Percentiles rank a stretch among this genome's conserved stretches.
These are phyloP conservation scores for Conticribra guillardii DNA, from an alignment of 108 stramenopile genomes.

Conservation along the genomic window DNA sequence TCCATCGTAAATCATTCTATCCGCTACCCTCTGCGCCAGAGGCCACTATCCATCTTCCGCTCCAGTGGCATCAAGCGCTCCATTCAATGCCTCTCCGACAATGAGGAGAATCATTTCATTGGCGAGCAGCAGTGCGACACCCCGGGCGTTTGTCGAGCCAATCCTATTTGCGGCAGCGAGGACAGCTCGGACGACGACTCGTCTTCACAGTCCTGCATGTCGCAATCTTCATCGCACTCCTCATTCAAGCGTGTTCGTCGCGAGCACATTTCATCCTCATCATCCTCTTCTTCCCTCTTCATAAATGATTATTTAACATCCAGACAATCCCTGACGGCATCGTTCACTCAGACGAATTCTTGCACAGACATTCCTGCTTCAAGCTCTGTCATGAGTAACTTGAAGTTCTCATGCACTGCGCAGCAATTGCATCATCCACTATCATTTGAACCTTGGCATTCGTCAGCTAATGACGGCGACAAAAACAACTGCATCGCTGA, in stretches of 20 bases:
- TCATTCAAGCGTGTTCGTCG: conserved; percentile 33
- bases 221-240: not conserved
- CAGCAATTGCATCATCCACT: no score
- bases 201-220: conserved; percentile 3
- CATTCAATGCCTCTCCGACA: not conserved
- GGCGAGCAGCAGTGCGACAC: not conserved
- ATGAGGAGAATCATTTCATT: not conserved
- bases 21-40: not conserved
- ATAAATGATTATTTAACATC: not conserved
- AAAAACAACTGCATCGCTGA: no score
- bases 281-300: not conserved
- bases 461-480: no score
- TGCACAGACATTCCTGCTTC: no score
- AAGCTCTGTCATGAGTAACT: no score
- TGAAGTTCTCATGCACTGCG: no score
- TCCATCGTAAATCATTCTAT: conserved; percentile 1
- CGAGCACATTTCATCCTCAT: conserved; percentile 1
- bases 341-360: no score
- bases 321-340: conserved; percentile 14
- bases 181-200: conserved; percentile 7
- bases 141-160: conserved; percentile 25
- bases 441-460: no score
- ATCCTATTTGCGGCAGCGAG: conserved; percentile 27
- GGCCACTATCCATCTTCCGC: conserved; percentile 37
- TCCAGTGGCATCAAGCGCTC: conserved; percentile 35